Evolutionary conservation across 2,329 filamentous ascomycete genomes (phyloP), one percentile per base, ranked within the genome.

Genomic region (Trichoderma endophyticum): DNA sequence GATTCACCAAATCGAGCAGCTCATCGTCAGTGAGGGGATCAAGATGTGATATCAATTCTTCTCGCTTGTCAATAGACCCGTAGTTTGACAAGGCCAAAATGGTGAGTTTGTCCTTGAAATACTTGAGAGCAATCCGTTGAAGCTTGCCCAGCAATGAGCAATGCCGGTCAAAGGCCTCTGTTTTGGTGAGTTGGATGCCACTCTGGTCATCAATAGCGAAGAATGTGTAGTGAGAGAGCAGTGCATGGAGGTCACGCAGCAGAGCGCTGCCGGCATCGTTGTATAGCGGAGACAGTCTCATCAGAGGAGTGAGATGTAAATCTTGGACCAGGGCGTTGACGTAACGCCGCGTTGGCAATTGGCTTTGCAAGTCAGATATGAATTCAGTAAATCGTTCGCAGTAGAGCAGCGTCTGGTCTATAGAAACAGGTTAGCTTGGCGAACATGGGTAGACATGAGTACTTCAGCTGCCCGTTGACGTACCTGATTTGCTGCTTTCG

Each of bases 321-420:
- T 99, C 95, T 77, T 92, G 91, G 15, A 98, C 82, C 56, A 99
- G 84, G 1, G 93, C 91, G 80, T 98, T 98, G 79, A 97, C 93
- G 80, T 98, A 98, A 81, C 96, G 90, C 76, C 96, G 88, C 4
- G 97, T 99, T 0, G 96, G 96, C 62, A 98, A 85, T 80, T 99
- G 96, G 77, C 95, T 98, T 80, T 97, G 90, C 24, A 99, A 84
- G 79, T 99, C 96, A 9, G 92, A 91, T 62, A 99, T 85, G 66
- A 99, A 91, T 81, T 99, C 96, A 66, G 96, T 82, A 74, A 98
- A 95, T n/a, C 95, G 89, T 81, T 98, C 95, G 79, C 94, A 97
- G 81, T 98, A 99, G 3, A 89, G 82, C 24, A 94, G 80, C 75
- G 65, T 60, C 54, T 92, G 90, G 36, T 94, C 91, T 81, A 81